Evolutionary conservation across 140 eudicot species (phyloP), one percentile per base, ranked within the genome.

Genomic region (Ambrosia hybrid): DNA sequence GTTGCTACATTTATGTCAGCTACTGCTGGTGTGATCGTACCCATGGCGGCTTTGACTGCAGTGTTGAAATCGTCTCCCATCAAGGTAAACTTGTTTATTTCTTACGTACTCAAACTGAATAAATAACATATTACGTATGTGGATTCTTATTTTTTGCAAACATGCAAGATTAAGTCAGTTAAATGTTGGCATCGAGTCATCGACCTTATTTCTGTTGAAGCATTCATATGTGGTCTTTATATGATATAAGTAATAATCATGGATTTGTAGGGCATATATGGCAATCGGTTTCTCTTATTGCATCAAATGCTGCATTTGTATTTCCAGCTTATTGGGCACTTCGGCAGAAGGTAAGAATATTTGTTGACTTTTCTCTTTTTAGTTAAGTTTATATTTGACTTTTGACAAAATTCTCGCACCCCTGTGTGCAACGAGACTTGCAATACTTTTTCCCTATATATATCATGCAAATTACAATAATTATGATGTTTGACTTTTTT

Each of bases 301-400:
- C 95, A 60, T 94, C 99, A 60, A 94, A 94, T 83, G 89, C 83
- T 76, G 99, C 99, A 56, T 94, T 94, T n/a, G 65, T 88, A 21
- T 88, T 94, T 72, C 99, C 99, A 36, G 97, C 99, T 55, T 88
- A 86, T 76, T 83, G 96, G 96, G 85, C 97, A 49, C 97, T 94
- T 26, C 95, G 97, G 5, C 83, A 86, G 64, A 86, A 84, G 90
- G 99, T 86, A 82, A 46, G 15, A 41, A 14, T 64, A 43, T 56
- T 16, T 33, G 3, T 17, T 67, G 56, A 51, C 65, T 73, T 51
- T 37, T 14, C 21, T 26, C 26, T 21, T 38, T 46, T 9, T 4
- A 4, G 14, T 49, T 62, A 61, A 73, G 66, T 53, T 41, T 45
- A 46, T 6, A 41, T 15, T 58, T 68, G 69, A 48, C 37, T 49